Evolutionary conservation across 2,329 filamentous ascomycete species (phyloP).

Genomic region (Tricladium varicosporioides): DNA sequence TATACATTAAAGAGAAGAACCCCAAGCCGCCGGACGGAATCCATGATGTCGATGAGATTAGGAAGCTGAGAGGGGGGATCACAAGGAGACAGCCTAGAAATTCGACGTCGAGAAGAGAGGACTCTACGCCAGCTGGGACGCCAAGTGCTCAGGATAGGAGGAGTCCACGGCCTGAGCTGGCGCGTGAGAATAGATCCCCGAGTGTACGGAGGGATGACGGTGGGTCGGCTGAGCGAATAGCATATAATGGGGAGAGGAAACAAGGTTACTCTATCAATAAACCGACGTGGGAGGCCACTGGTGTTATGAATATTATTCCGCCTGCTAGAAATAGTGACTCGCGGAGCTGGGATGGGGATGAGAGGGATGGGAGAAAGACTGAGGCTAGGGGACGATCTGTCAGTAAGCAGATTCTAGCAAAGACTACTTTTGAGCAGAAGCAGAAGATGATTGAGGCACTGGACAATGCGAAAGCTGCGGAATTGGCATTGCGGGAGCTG

Average conservation of each 20-base stretch:
- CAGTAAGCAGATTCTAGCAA: constrained; percentile 50
- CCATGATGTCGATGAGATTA: constrained; percentile 87
- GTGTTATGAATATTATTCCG: constrained; percentile 74
- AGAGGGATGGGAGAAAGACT: constrained; percentile 34
- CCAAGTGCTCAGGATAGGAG: constrained; percentile 41
- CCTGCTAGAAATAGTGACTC: constrained; percentile 46
- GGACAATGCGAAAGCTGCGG: constrained; percentile 79
- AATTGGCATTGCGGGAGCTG: constrained; percentile 81
- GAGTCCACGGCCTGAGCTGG: constrained; percentile 34
- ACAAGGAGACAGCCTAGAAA: constrained; percentile 79
- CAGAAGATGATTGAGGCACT: constrained; percentile 65
- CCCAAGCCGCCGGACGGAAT: constrained; percentile 83
- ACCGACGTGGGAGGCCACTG: constrained; percentile 72
- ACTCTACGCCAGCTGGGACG: constrained; percentile 56
- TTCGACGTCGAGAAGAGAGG: constrained; percentile 51
- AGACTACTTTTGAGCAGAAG: constrained; percentile 58
- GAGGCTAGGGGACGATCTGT: constrained; percentile 38
- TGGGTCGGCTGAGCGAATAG: constrained; percentile 37
- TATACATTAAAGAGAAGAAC: constrained; percentile 93
- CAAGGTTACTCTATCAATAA: constrained; percentile 33
- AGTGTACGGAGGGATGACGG: constrained; percentile 36
- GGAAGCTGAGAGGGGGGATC: constrained; percentile 77
- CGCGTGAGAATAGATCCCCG: constrained; percentile 33
- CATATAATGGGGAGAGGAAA: constrained; percentile 30
- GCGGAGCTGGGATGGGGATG: constrained; percentile 36